Conservation (phyloP, 495 filamentous ascomycete species). For the Penicillium daleae region DNA sequence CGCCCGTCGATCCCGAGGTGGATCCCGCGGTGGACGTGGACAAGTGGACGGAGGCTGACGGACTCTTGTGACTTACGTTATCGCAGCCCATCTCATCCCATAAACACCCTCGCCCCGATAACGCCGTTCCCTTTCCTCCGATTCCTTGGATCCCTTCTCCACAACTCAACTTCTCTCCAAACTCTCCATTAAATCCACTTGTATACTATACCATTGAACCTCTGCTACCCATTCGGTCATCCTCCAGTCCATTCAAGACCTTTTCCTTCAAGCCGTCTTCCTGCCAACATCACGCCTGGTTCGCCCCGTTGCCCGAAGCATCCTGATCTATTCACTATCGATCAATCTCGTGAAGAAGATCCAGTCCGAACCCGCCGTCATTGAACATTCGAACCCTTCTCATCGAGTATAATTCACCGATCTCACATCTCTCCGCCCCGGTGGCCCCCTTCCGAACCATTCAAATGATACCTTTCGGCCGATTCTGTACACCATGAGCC, state of each 20-base stretch:
- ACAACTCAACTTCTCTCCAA: background rate
- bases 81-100: slow-evolving; percentile 13
- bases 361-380: background rate
- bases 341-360: background rate
- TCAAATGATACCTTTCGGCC: slow-evolving; percentile 19
- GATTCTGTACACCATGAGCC: slow-evolving; percentile 46
- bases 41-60: slow-evolving; percentile 19
- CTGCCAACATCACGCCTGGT: slow-evolving; percentile 2
- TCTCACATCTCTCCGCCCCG: background rate
- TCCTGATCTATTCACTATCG: background rate
- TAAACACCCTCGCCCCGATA: slow-evolving; percentile 22
- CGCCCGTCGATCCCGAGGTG: slow-evolving; percentile 16
- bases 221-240: background rate
- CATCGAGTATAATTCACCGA: slow-evolving; percentile 1
- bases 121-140: slow-evolving; percentile 9
- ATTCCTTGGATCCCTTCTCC: background rate
- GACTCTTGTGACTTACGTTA: slow-evolving; percentile 27
- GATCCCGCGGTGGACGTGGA: slow-evolving; percentile 5
- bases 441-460: slow-evolving; percentile 7
- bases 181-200: background rate
- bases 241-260: background rate
- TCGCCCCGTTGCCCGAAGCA: background rate
- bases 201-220: background rate
- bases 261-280: background rate
- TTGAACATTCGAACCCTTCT: background rate